A percentile compares a stretch with the other conserved stretches of the same genome.
Evolutionary conservation across 192 early-diverging fungal species (phyloP).

Genomic region (Dimargaris xerosporica): DNA sequence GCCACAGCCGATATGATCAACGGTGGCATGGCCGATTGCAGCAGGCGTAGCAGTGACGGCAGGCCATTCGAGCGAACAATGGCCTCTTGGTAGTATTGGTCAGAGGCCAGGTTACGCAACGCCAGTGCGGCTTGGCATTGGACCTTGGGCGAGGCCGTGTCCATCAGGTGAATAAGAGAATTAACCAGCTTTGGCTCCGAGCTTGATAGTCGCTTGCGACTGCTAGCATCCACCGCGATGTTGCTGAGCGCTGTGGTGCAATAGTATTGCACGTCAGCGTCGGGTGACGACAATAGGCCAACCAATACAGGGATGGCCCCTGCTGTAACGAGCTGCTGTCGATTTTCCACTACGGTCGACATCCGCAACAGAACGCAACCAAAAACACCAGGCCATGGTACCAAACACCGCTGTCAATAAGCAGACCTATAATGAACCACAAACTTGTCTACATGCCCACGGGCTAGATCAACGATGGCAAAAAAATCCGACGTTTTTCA

Average conservation of each 20-base stretch:
- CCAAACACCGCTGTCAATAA: too few relatives aligned
- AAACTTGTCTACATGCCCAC: too few relatives aligned
- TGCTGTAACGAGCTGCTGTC: constrained; percentile 65
- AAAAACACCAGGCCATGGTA: too few relatives aligned
- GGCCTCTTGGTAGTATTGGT: constrained; percentile 71
- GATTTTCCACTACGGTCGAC: constrained; percentile 38
- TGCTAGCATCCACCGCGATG: constrained; percentile 65
- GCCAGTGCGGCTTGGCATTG: constrained; percentile 80
- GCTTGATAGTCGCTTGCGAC: constrained; percentile 47
- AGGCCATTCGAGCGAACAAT: constrained; percentile 67
- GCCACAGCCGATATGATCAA: constrained; percentile 72
- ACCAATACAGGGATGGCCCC: constrained; percentile 74
- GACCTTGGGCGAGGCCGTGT: constrained; percentile 63
- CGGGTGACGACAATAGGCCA: constrained; percentile 51
- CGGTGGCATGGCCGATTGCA: constrained; percentile 58
- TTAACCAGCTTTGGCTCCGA: constrained; percentile 60
- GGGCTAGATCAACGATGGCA: too few relatives aligned
- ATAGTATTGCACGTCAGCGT: constrained; percentile 81
- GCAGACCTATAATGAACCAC: too few relatives aligned
- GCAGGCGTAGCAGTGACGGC: constrained; percentile 49
- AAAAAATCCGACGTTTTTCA: too few relatives aligned
- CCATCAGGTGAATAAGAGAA: constrained; percentile 58
- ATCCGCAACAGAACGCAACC: too few relatives aligned
- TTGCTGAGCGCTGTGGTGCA: constrained; percentile 79
- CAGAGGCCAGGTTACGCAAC: constrained; percentile 63